A percentile compares a stretch with the other conserved stretches of the same genome.
These are phyloP conservation scores for Malus fusca DNA, from an alignment of 306 rosid species.

Conservation along the genomic window DNA sequence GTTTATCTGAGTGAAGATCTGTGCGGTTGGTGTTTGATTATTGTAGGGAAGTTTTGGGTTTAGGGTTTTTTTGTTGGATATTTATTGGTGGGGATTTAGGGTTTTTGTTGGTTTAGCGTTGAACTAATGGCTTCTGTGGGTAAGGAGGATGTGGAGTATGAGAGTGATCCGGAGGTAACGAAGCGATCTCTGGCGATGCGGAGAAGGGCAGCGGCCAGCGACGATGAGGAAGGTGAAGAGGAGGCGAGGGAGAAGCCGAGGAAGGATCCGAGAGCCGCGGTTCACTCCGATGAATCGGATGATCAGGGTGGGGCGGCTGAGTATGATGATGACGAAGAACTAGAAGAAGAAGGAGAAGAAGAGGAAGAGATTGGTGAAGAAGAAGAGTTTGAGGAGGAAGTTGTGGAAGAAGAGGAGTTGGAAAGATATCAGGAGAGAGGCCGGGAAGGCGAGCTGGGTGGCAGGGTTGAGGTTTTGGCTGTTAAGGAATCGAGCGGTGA, in stretches of 20 bases:
- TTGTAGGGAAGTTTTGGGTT: neutral
- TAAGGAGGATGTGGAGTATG: slow-evolving; percentile 72
- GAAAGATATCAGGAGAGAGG: slow-evolving; percentile 25
- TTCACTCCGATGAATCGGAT: slow-evolving; percentile 66
- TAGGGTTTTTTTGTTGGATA: neutral
- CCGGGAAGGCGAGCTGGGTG: slow-evolving; percentile 21
- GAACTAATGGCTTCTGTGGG: slow-evolving; percentile 44
- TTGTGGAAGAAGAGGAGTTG: slow-evolving; percentile 20
- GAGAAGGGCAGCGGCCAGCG: slow-evolving; percentile 83
- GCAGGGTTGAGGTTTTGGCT: slow-evolving; percentile 23
- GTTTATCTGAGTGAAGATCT: slow-evolving; percentile 5
- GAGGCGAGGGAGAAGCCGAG: slow-evolving; percentile 33
- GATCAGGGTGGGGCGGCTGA: slow-evolving; percentile 84
- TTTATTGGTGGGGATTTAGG: slow-evolving; percentile 27
- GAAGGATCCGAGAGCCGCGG: slow-evolving; percentile 36
- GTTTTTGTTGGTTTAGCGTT: slow-evolving; percentile 19
- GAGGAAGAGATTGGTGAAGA: slow-evolving; percentile 26
- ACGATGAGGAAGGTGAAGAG: slow-evolving; percentile 68
- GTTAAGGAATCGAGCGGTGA: slow-evolving; percentile 36
- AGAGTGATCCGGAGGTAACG: slow-evolving; percentile 84
- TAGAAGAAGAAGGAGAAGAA: slow-evolving; percentile 40
- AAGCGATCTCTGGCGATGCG: slow-evolving; percentile 72
- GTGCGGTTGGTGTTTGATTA: neutral
- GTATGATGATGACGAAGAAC: slow-evolving; percentile 64
- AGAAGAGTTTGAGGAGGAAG: slow-evolving; percentile 15